A percentile compares a stretch with the other conserved stretches of the same genome.
Evolutionary conservation across 805 yeast genomes (phyloP).

Genomic region (Suhomyces tanzawaensis): DNA sequence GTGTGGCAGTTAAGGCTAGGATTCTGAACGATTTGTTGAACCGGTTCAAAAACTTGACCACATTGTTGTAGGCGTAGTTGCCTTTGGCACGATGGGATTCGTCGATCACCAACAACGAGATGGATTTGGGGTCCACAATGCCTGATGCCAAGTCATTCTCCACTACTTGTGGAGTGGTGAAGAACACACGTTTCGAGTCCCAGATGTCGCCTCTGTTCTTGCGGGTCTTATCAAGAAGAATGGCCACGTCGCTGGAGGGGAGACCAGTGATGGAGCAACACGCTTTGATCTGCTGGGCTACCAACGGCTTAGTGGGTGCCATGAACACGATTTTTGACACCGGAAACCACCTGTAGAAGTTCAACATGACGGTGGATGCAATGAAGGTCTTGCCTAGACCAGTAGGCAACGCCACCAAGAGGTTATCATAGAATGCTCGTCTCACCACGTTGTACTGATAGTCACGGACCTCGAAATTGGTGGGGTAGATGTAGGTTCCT

Average conservation of each 20-base stretch:
- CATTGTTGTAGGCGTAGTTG: constrained; percentile 82
- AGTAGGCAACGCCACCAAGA: constrained; percentile 90
- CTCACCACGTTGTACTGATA: constrained; percentile 82
- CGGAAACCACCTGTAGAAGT: constrained; percentile 83
- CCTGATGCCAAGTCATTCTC: constrained; percentile 85
- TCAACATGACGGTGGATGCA: constrained; percentile 91
- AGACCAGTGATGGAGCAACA: constrained; percentile 86
- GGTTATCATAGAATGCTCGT: constrained; percentile 67
- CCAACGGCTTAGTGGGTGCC: constrained; percentile 97
- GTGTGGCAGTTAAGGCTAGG: constrained; percentile 93
- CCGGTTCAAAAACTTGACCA: constrained; percentile 60
- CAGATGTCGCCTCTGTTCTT: constrained; percentile 73
- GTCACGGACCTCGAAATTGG: constrained; percentile 78
- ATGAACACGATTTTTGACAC: constrained; percentile 79
- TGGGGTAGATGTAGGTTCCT: constrained; percentile 72
- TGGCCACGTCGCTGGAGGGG: constrained; percentile 72
- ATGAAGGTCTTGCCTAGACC: constrained; percentile 97
- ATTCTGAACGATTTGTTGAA: constrained; percentile 65
- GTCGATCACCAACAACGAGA: constrained; percentile 80
- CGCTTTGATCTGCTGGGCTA: constrained; percentile 94
- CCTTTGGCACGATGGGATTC: constrained; percentile 96
- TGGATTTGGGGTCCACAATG: constrained; percentile 66
- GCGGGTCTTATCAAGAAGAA: constrained; percentile 59
- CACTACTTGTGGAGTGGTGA: constrained; percentile 94
- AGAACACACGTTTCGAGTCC: constrained; percentile 74